phyloP scores from a whole-genome alignment of 352 stramenopile species.

The Globisporangium nagaii region DNA sequence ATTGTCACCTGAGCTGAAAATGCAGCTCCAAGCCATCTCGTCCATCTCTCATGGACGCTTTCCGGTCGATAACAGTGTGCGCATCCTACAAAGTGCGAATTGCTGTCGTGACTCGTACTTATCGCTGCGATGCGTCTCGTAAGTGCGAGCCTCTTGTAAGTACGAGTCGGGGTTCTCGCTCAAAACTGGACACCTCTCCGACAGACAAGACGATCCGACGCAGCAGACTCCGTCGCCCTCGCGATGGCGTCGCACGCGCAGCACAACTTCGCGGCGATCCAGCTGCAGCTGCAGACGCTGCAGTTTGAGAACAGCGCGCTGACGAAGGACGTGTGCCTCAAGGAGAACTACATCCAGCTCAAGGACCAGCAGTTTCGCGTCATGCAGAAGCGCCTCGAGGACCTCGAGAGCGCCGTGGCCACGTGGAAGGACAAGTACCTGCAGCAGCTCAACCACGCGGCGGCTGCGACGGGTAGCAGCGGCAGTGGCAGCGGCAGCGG shows the following conservation, averaged over 20 bases:
- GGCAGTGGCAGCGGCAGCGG: neutral
- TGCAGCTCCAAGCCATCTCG: neutral
- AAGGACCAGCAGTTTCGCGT: conserved; percentile 74
- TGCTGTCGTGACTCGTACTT: too few species aligned
- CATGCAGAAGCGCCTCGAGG: conserved; percentile 64
- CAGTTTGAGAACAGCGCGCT: conserved; percentile 56
- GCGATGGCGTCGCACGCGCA: conserved; percentile 23
- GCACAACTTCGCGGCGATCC: conserved; percentile 60
- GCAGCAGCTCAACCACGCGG: conserved; percentile 31
- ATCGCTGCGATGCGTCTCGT: too few species aligned
- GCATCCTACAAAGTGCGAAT: too few species aligned
- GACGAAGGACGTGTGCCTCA: conserved; percentile 57
- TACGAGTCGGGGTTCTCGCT: too few species aligned
- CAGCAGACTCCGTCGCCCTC: too few species aligned
- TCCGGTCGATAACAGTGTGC: too few species aligned
- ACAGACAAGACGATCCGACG: too few species aligned
- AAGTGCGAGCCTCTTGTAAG: too few species aligned
- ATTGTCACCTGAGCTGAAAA: neutral
- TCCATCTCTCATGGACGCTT: too few species aligned
- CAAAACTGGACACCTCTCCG: too few species aligned
- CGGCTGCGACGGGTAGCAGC: neutral
- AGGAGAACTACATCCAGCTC: conserved; percentile 69
- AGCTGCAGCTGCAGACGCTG: conserved; percentile 51
- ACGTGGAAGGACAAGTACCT: conserved; percentile 67
- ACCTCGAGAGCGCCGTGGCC: conserved; percentile 45